Evolutionary conservation across 1,284 basidiomycete genomes (phyloP).

Genomic region (Paramarasmius palmivorus): DNA sequence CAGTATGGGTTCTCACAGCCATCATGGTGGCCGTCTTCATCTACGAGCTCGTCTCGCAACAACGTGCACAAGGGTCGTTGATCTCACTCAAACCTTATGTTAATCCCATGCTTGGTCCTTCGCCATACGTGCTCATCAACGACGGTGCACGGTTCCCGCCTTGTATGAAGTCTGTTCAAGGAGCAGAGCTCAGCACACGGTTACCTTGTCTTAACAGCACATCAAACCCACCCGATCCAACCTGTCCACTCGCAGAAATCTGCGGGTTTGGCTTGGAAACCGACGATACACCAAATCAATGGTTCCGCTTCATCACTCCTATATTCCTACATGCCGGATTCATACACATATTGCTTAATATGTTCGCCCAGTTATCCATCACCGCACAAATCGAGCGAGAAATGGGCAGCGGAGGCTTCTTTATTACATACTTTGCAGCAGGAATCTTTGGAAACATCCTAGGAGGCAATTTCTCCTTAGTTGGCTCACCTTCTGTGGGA

Average conservation of each 20-base stretch:
- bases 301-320: conserved; percentile 85
- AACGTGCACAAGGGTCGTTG: conserved; percentile 71
- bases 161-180: conserved; percentile 74
- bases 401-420: conserved; percentile 84
- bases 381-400: conserved; percentile 85
- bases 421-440: conserved; percentile 83
- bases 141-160: conserved; percentile 90
- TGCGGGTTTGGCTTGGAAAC: conserved; percentile 74
- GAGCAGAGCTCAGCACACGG: conserved; percentile 57
- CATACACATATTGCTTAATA: conserved; percentile 86
- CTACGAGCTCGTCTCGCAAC: conserved; percentile 78
- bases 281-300: conserved; percentile 76
- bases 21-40: conserved; percentile 76
- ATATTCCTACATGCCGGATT: conserved; percentile 94
- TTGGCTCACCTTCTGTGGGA: conserved; percentile 90
- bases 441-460: conserved; percentile 90
- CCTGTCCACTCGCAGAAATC: conserved; percentile 80
- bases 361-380: conserved; percentile 83
- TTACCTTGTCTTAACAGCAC: conserved; percentile 81
- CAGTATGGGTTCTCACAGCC: conserved; percentile 64
- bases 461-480: conserved; percentile 89
- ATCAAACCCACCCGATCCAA: conserved; percentile 59
- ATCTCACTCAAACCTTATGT: conserved; percentile 84
- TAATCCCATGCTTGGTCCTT: conserved; percentile 93
- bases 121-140: conserved; percentile 81